Conservation (phyloP, 352 stramenopile species). For the Phytophthora boehmeriae region DNA sequence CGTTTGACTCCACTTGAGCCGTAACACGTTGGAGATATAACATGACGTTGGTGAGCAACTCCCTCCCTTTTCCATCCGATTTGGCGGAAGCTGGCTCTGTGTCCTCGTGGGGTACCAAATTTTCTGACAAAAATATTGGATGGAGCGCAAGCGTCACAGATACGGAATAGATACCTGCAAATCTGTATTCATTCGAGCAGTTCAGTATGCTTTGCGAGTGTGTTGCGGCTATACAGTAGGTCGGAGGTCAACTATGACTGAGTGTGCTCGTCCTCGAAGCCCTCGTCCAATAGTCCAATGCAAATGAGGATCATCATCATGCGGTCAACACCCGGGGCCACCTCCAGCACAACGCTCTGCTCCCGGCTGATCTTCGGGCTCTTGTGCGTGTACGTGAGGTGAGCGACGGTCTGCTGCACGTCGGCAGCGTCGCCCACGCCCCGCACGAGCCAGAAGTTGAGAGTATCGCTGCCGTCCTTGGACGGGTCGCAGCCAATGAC, state of each 20-base stretch:
- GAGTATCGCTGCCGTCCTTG: constrained; percentile 23
- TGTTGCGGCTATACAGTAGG: neutral
- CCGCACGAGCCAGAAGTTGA: constrained; percentile 44
- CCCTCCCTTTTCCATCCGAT: too few relatives aligned
- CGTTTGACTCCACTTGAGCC: too few relatives aligned
- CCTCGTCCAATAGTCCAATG: constrained; percentile 42
- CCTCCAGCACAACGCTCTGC: constrained; percentile 35
- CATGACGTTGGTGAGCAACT: too few relatives aligned
- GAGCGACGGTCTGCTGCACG: constrained; percentile 39
- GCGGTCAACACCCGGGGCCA: constrained; percentile 38
- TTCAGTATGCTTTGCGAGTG: neutral
- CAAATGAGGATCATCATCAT: constrained; percentile 54
- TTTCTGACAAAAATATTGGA: neutral
- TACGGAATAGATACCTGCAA: neutral
- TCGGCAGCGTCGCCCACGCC: constrained; percentile 27
- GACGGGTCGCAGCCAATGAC: constrained; percentile 35
- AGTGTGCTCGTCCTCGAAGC: constrained; percentile 33
- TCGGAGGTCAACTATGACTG: constrained; percentile 8
- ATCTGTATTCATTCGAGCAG: too few relatives aligned
- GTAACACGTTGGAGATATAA: too few relatives aligned
- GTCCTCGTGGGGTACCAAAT: neutral
- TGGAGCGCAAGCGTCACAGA: neutral
- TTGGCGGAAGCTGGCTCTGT: too few relatives aligned
- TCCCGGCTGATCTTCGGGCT: constrained; percentile 20
- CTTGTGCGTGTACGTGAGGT: constrained; percentile 33